phyloP scores from a whole-genome alignment of 148 eudicot genomes.

The Vaccinium macrocarpon region DNA sequence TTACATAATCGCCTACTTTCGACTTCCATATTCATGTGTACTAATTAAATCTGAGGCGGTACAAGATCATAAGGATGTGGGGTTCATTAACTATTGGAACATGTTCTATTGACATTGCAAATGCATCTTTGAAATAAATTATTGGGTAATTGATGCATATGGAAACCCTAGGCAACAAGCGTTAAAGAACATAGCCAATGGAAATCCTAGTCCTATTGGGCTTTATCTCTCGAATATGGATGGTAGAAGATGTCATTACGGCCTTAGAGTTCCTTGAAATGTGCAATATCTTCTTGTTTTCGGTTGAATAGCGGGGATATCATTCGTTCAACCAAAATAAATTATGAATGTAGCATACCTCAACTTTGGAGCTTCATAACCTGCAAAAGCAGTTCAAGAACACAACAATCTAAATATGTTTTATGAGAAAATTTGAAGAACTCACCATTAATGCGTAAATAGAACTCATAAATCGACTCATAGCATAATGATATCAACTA shows the following conservation, averaged over 20 bases:
- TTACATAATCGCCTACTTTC: too few relatives aligned
- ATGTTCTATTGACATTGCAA: constrained; percentile 1
- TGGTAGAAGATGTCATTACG: neutral
- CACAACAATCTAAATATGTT: neutral
- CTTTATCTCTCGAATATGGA: neutral
- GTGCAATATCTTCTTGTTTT: neutral
- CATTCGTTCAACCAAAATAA: neutral
- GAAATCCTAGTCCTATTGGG: neutral
- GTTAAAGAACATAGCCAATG: neutral
- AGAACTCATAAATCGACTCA: neutral
- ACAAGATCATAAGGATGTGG: neutral
- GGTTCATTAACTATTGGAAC: neutral
- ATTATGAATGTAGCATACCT: too few relatives aligned
- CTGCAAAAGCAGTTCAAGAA: constrained; percentile 30
- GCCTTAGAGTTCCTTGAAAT: neutral
- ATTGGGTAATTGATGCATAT: neutral
- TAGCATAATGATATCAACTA: neutral
- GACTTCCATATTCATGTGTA: too few relatives aligned
- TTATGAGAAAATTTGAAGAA: neutral
- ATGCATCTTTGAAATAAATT: too few relatives aligned
- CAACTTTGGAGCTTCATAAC: constrained; percentile 65
- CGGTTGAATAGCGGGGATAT: neutral
- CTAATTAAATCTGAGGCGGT: too few relatives aligned
- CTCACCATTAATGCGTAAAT: neutral
- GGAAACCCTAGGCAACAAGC: neutral